These are phyloP conservation scores for Fusarium sp. DNA, from an alignment of 2,329 filamentous ascomycete genomes.

Conservation along the genomic window DNA sequence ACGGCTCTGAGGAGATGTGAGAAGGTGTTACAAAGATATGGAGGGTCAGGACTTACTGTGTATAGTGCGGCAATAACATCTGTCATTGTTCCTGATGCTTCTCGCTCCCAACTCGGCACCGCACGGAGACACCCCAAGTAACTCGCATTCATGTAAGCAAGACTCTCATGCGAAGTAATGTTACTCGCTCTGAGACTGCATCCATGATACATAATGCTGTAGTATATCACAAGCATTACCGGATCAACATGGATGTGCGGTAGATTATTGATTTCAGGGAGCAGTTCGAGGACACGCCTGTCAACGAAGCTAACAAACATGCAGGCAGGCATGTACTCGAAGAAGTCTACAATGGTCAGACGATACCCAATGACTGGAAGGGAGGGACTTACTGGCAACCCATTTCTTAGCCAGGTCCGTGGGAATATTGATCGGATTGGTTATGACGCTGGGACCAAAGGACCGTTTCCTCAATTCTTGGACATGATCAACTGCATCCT, in stretches of 20 bases:
- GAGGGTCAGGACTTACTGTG: constrained; percentile 30
- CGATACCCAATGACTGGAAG: fast-evolving
- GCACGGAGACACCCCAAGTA: constrained; percentile 48
- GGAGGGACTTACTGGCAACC: constrained; percentile 40
- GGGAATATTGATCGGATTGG: constrained; percentile 42
- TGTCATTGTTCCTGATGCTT: constrained; percentile 47
- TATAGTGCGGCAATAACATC: constrained; percentile 48
- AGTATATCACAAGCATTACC: constrained; percentile 47
- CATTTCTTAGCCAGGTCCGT: constrained; percentile 46
- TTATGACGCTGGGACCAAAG: constrained; percentile 39
- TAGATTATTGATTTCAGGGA: constrained; percentile 46
- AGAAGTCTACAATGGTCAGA: constrained; percentile 38
- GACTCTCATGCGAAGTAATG: constrained; percentile 8
- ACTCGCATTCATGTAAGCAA: constrained; percentile 40
- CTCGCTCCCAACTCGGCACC: constrained; percentile 47
- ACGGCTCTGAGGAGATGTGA: constrained; percentile 41
- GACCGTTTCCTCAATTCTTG: constrained; percentile 42
- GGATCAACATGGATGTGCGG: constrained; percentile 49
- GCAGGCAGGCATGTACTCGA: constrained; percentile 45
- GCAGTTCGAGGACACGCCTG: constrained; percentile 44
- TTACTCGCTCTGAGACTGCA: constrained; percentile 41
- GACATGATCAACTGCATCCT: constrained; percentile 47
- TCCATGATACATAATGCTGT: constrained; percentile 47
- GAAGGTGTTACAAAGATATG: fast-evolving
- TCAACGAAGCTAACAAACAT: constrained; percentile 47